Conservation (phyloP, 306 rosid genomes). For the Vicia sativa region DNA sequence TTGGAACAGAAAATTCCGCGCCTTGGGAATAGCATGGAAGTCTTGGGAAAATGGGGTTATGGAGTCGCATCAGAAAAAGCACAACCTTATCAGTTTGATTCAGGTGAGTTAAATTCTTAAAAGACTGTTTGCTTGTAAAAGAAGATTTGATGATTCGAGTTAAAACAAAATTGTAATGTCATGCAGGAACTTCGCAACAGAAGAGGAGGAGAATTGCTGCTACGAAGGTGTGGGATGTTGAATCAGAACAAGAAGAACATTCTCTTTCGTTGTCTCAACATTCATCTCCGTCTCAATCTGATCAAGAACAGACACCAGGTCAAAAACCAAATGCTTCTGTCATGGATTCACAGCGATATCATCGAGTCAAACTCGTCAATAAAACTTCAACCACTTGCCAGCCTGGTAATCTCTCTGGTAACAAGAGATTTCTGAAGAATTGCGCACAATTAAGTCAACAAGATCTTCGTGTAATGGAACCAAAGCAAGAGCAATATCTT, state of each 20-base stretch:
- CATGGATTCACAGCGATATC: slow-evolving; percentile 56
- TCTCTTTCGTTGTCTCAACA: slow-evolving; percentile 86
- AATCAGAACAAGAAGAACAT: slow-evolving; percentile 94
- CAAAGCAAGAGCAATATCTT: slow-evolving; percentile 45
- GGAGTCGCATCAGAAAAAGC: slow-evolving; percentile 48
- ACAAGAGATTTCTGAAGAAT: slow-evolving; percentile 39
- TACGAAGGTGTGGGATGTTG: slow-evolving; percentile 64
- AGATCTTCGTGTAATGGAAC: slow-evolving; percentile 50
- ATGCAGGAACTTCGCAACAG: slow-evolving; percentile 66
- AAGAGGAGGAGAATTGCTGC: slow-evolving; percentile 74
- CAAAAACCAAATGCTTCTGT: slow-evolving; percentile 48
- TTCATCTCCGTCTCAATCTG: slow-evolving; percentile 86
- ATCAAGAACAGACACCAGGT: slow-evolving; percentile 74
- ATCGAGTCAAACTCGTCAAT: slow-evolving; percentile 46
- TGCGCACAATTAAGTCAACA: slow-evolving; percentile 39
- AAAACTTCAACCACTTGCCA: slow-evolving; percentile 47
- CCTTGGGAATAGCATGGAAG: slow-evolving; percentile 54
- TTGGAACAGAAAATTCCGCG: slow-evolving; percentile 54
- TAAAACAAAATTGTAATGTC: slow-evolving; percentile 7
- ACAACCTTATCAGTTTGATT: slow-evolving; percentile 46
- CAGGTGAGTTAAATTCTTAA: slow-evolving; percentile 48
- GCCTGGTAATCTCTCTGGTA: slow-evolving; percentile 35
- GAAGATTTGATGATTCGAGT: slow-evolving; percentile 9
- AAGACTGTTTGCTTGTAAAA: not conserved
- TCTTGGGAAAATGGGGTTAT: slow-evolving; percentile 44